These are phyloP conservation scores for Rhododendron henanense DNA, from an alignment of 148 eudicot species.

Conservation along the genomic window DNA sequence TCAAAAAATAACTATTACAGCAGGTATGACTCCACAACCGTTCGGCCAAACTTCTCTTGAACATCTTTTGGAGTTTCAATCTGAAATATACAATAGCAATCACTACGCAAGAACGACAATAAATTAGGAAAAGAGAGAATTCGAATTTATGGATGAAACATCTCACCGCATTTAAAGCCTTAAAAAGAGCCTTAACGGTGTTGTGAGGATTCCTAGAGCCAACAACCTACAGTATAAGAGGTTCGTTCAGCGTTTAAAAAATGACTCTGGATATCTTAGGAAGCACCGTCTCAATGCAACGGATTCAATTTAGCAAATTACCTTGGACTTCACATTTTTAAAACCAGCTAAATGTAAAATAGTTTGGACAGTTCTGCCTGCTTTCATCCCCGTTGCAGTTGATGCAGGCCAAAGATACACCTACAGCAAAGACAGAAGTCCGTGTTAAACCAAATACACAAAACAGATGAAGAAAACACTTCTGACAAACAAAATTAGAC, in stretches of 20 bases:
- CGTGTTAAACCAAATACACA: not conserved
- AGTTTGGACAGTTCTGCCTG: constrained; percentile 71
- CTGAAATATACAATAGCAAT: constrained; percentile 26
- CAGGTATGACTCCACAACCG: constrained; percentile 84
- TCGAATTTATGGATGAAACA: not conserved
- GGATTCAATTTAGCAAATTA: constrained; percentile 13
- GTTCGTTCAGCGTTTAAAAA: not conserved
- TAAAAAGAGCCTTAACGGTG: constrained; percentile 82
- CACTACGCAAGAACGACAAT: not conserved
- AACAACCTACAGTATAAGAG: constrained; percentile 58
- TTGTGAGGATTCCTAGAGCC: constrained; percentile 92
- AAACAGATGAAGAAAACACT: not conserved
- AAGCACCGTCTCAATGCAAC: not conserved
- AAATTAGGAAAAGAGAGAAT: not conserved
- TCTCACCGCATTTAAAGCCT: constrained; percentile 84
- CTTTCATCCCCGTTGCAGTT: constrained; percentile 73
- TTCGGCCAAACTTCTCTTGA: constrained; percentile 91
- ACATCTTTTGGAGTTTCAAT: constrained; percentile 94
- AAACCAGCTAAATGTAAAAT: constrained; percentile 82
- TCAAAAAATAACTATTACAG: constrained; percentile 27
- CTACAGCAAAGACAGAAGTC: constrained; percentile 28
- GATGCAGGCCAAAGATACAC: constrained; percentile 90
- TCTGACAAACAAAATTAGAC: not conserved
- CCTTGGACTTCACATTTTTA: constrained; percentile 91
- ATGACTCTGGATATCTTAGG: not conserved